These are phyloP conservation scores for Daphne laureola DNA, from an alignment of 441 rosid genomes.

Conservation along the genomic window DNA sequence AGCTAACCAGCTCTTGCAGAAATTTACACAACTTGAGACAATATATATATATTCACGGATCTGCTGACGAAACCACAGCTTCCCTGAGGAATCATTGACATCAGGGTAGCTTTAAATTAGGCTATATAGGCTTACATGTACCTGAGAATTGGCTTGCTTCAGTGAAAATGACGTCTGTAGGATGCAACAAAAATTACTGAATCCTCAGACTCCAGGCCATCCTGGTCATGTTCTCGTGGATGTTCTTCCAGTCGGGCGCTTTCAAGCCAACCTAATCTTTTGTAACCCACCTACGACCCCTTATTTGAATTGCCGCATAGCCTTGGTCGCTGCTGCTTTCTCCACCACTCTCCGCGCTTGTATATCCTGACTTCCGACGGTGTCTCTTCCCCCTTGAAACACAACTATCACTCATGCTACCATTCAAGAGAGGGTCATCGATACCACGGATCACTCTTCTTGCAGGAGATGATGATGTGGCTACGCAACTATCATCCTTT, in stretches of 20 bases:
- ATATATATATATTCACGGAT: neutral
- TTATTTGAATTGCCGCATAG: slow-evolving; percentile 55
- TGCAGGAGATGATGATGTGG: slow-evolving; percentile 37
- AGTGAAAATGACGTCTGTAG: no score
- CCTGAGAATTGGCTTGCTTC: no score
- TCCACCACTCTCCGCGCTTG: slow-evolving; percentile 94
- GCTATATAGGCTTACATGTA: no score
- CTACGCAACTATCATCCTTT: slow-evolving; percentile 83
- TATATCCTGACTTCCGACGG: slow-evolving; percentile 62
- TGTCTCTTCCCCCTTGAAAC: slow-evolving; percentile 63
- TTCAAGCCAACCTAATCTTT: slow-evolving; percentile 35
- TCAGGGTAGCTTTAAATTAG: slow-evolving; percentile 1
- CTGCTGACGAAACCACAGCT: neutral
- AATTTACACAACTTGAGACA: slow-evolving; percentile 18
- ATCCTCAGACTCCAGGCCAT: no score
- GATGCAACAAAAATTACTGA: no score
- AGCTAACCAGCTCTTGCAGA: slow-evolving; percentile 9
- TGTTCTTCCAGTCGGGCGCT: no score
- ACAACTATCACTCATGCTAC: slow-evolving; percentile 85
- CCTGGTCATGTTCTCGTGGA: no score
- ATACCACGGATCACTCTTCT: slow-evolving; percentile 85
- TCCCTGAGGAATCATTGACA: slow-evolving; percentile 5
- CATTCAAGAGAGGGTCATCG: slow-evolving; percentile 93
- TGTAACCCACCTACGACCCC: slow-evolving; percentile 87
- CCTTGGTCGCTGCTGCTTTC: slow-evolving; percentile 95